Conservation (phyloP, 805 yeast species). For the Wickerhamiella spandovensis region DNA sequence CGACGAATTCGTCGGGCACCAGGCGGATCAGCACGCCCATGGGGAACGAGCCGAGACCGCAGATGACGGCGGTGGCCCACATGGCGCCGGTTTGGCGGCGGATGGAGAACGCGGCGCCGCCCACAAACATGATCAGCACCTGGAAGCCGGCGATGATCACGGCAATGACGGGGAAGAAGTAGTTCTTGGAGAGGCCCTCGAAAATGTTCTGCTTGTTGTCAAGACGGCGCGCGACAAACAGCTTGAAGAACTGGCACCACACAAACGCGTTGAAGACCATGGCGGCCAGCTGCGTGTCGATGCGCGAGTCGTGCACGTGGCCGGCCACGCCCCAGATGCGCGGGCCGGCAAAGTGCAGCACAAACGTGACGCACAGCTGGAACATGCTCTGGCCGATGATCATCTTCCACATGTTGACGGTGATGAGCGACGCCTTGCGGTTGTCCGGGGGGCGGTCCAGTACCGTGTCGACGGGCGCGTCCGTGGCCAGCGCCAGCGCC, state of each 20-base stretch:
- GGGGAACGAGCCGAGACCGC: constrained; percentile 75
- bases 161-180: constrained; percentile 65
- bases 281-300: constrained; percentile 53
- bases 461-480: constrained; percentile 78
- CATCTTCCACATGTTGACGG: constrained; percentile 97
- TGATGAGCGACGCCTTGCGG: constrained; percentile 61
- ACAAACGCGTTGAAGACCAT: constrained; percentile 93
- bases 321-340: constrained; percentile 33
- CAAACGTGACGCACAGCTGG: constrained; percentile 71
- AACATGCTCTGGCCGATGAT: constrained; percentile 72
- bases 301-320: constrained; percentile 25
- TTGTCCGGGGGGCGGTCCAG: constrained; percentile 76
- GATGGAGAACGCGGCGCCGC: constrained; percentile 89
- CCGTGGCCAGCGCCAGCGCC: constrained; percentile 94
- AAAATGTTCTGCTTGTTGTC: constrained; percentile 78
- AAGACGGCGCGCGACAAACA: constrained; percentile 78
- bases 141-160: constrained; percentile 71
- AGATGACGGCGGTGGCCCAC: constrained; percentile 81
- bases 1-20: constrained; percentile 70
- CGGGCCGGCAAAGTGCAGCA: constrained; percentile 67
- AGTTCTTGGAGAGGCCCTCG: constrained; percentile 67
- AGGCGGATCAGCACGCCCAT: constrained; percentile 63
- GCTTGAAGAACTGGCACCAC: constrained; percentile 93
- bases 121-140: constrained; percentile 84
- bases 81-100: constrained; percentile 64